Conservation (phyloP, 352 stramenopile genomes). For the Bremia lactucae region DNA sequence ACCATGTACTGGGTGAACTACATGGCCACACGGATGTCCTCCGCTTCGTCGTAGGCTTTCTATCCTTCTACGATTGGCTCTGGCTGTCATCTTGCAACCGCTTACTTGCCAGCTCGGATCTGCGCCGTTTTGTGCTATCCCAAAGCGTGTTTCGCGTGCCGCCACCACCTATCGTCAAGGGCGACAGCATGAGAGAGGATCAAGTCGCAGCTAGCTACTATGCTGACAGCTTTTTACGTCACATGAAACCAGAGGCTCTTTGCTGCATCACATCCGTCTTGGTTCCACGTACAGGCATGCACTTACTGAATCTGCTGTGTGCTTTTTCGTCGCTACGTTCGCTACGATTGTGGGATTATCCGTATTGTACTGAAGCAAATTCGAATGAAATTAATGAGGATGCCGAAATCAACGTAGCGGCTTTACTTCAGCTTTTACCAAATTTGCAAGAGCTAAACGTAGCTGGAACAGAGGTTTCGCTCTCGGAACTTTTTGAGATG, state of each 20-base stretch:
- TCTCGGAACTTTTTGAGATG: conserved; percentile 17
- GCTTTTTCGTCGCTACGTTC: conserved; percentile 19
- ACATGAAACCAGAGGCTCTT: conserved; percentile 21
- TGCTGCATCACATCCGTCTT: conserved; percentile 19
- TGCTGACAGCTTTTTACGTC: conserved; percentile 21
- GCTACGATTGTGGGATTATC: conserved; percentile 35
- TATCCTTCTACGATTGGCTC: no score
- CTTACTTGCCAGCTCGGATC: conserved; percentile 25
- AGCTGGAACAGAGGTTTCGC: no score
- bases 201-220: conserved; percentile 24
- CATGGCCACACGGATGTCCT: no score
- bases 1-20: no score
- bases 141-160: conserved; percentile 31
- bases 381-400: no score
- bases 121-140: conserved; percentile 33
- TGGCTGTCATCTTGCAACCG: no score
- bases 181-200: conserved; percentile 1
- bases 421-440: no score
- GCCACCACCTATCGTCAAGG: conserved; percentile 11
- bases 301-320: conserved; percentile 29
- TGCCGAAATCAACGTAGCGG: no score
- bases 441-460: no score
- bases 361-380: conserved; percentile 26
- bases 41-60: no score
- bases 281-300: conserved; percentile 30